Base-by-base conservation (phyloP, 371 early-diverging fungal species). In the Mortierella sp. region DNA sequence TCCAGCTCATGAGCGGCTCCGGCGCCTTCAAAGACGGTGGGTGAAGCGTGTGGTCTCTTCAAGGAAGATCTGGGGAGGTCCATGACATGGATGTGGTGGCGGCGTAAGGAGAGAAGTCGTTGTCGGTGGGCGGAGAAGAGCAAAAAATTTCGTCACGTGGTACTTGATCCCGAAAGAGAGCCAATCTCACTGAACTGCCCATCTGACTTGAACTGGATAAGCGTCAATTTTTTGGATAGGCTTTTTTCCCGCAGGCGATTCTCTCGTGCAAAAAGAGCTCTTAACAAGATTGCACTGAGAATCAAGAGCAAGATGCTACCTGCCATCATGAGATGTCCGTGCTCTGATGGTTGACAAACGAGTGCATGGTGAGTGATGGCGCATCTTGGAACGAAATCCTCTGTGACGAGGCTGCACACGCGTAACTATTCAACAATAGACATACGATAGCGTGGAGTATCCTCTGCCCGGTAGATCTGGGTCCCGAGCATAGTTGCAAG, bases 381-480 rank as follows among this genome's bases (percentile, higher is more conserved):
- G n/a, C 16, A 43, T n/a, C 10, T 14, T 13, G 19, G 19, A 18
- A n/a, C 28, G 41, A 10, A n/a, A 46, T n/a, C n/a, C n/a, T n/a
- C n/a, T n/a, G n/a, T n/a, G n/a, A n/a, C n/a, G n/a, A n/a, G n/a
- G n/a, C n/a, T n/a, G n/a, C n/a, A n/a, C n/a, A n/a, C n/a, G n/a
- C n/a, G n/a, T n/a, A n/a, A n/a, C 34, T 34, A 34, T 10, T 4
- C 34, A 30, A 23, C 31, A 31, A 9, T 24, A 47, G n/a, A 38
- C 65, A 26, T 72, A 72, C 67, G 63, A 24, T 67, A 72, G 14
- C 72, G 72, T 1, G 92, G 92, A 5, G 83, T 86, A 54, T 92
- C 91, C 21, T 78, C 63, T 10, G 78, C 72, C 31, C 89, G 85
- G 58, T 91, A 92, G 13, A 87, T 81, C 57, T 88, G 89, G 13